Conservation (phyloP, 2,329 filamentous ascomycete genomes). For the Colletotrichum cuscutae region DNA sequence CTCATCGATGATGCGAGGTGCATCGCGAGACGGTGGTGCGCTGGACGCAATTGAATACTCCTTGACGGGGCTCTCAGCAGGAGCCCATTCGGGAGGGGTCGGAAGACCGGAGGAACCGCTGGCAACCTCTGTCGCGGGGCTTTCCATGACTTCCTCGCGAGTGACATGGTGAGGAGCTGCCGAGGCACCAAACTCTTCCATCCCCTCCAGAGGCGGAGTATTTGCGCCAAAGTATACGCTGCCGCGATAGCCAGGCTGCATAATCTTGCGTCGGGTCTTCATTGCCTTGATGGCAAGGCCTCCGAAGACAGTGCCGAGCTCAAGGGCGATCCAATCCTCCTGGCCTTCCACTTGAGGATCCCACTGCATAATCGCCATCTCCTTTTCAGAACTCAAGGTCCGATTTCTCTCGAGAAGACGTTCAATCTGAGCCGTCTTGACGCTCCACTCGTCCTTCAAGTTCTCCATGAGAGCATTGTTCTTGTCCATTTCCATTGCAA, state of each 20-base stretch:
- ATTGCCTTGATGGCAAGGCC: constrained; percentile 41
- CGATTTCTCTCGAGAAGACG: constrained; percentile 50
- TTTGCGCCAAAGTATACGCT: constrained; percentile 31
- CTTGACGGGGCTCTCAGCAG: constrained; percentile 19
- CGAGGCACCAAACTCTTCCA: constrained; percentile 27
- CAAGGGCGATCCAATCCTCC: constrained; percentile 24
- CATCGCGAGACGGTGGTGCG: neutral
- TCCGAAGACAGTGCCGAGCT: constrained; percentile 39
- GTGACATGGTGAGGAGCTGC: constrained; percentile 42
- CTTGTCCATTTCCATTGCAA: constrained; percentile 35
- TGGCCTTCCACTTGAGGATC: constrained; percentile 19
- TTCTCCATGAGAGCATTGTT: constrained; percentile 48
- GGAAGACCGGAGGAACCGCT: constrained; percentile 48
- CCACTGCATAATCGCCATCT: constrained; percentile 23
- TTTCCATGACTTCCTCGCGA: constrained; percentile 47
- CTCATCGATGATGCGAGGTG: constrained; percentile 23
- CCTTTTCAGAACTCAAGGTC: constrained; percentile 9
- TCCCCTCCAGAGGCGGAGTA: constrained; percentile 25
- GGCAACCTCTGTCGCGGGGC: constrained; percentile 48
- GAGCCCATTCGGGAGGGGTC: constrained; percentile 48
- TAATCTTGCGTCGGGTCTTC: constrained; percentile 27
- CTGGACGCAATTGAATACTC: constrained; percentile 23
- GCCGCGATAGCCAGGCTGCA: constrained; percentile 29
- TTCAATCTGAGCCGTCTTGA: constrained; percentile 45
- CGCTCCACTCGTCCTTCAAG: constrained; percentile 52